Base-by-base conservation (phyloP, 2,329 filamentous ascomycete genomes). In the Pseudogymnoascus sp. region DNA sequence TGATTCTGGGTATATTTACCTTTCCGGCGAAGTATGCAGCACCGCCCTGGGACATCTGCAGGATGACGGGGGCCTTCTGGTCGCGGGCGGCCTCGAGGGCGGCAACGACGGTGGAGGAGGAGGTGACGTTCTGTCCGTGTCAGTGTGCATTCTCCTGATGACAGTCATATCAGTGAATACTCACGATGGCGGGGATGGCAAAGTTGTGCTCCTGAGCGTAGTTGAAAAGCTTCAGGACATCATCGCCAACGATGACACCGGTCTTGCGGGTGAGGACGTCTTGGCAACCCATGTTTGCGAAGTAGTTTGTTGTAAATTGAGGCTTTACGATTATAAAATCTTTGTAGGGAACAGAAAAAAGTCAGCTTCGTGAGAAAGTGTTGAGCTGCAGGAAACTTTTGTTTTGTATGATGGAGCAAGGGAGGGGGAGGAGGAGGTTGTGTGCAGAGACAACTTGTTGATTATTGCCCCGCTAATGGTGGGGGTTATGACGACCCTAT, bases 1-100 rank as follows among this genome's bases (percentile, higher is more conserved):
- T 74, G 64, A 66, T 64, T 54, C 18, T 60, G 36, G 64, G 29
- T 66, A 57, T 60, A 68, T 72, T 65, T 78, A 86, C 85, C 86
- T 93, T 93, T 78, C 91, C 92, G 72, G 90, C 90, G 75, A 96
- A 96, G 85, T 88, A 96, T 73, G 92, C 93, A 68, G 91, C 89
- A 80, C 93, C 93, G 74, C 95, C 95, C 80, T 97, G 91, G 72
- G 90, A 96, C 73, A 90, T 83, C 82, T 97, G 95, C 71, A 97
- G 86, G 79, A 97, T 89, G 79, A 97, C 88, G 72, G 95, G 95
- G 66, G 90, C 84, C 78, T 96, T 96, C 76, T 86, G 82, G 78
- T 97, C 93, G 73, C 91, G 88, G 71, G 95, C 95, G 76, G 95
- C 95, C 84, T 99, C 95, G 72, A 99, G 91, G 63, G 91, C 81